Conservation (phyloP, 1,139 yeast species). For the Geotrichum candidum region DNA sequence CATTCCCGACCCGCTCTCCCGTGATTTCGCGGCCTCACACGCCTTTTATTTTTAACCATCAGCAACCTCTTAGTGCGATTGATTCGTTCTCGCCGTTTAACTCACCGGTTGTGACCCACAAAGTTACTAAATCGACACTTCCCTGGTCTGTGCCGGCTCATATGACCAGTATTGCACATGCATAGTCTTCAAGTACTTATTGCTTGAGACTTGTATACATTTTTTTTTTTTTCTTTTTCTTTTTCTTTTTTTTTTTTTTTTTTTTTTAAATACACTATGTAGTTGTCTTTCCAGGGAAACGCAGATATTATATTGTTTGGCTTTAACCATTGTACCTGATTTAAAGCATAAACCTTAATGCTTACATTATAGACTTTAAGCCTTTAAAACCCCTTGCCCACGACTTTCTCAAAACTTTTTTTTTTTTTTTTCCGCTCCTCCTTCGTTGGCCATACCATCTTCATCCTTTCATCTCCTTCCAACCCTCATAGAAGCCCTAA, state of each 20-base stretch:
- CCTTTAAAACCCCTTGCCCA: background rate
- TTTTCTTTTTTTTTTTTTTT: background rate
- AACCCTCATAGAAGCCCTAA: constrained; percentile 1
- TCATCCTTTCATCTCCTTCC: background rate
- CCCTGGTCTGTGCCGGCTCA: constrained; percentile 6
- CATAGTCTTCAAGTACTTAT: background rate
- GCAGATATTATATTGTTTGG: background rate
- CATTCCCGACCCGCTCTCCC: background rate
- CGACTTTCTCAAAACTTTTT: background rate
- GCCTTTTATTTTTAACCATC: background rate
- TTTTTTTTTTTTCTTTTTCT: background rate
- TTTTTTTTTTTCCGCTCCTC: background rate
- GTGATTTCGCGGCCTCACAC: background rate
- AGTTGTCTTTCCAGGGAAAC: background rate
- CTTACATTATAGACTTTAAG: background rate
- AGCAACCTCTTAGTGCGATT: background rate
- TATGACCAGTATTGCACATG: background rate
- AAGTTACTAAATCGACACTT: background rate
- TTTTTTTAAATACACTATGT: background rate
- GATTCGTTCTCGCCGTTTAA: background rate
- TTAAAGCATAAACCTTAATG: too few species aligned
- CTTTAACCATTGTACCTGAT: too few species aligned
- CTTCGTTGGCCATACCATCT: background rate
- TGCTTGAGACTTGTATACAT: background rate
- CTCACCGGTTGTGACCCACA: background rate